Conservation (phyloP, 345 rosid genomes). For the Eucalyptus coolabah region DNA sequence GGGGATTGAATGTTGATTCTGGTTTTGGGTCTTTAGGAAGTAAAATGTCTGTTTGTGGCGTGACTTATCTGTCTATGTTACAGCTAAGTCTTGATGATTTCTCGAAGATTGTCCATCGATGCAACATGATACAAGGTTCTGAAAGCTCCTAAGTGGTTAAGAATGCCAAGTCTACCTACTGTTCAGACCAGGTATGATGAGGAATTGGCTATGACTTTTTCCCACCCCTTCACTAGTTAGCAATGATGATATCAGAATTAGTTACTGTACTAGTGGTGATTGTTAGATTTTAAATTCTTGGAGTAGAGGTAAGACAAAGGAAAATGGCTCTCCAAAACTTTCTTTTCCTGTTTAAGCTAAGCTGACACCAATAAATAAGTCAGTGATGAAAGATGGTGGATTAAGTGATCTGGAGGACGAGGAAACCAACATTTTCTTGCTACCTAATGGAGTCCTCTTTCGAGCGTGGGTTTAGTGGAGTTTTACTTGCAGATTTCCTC, state of each 20-base stretch:
- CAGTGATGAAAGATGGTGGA: background rate
- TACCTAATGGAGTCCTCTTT: background rate
- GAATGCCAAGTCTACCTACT: background rate
- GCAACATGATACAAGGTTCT: constrained; percentile 40
- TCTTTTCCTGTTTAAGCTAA: background rate
- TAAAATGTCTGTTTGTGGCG: background rate
- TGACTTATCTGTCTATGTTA: background rate
- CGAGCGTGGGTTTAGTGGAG: background rate
- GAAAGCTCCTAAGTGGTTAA: background rate
- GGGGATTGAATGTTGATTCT: background rate
- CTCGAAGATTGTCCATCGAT: constrained; percentile 38
- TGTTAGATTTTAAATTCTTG: background rate
- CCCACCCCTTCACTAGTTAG: background rate
- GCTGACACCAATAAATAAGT: background rate
- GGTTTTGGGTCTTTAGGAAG: background rate
- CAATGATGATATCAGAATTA: background rate
- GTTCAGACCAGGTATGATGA: background rate
- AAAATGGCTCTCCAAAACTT: background rate
- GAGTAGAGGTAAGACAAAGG: background rate
- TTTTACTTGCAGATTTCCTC: background rate
- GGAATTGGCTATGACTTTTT: background rate
- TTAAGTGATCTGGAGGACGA: background rate
- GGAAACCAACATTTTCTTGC: background rate
- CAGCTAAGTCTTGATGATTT: constrained; percentile 75
- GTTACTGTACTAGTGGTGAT: background rate